Percentiles rank a stretch among this genome's conserved stretches.
These are phyloP conservation scores for Termitomyces sp. DNA, from an alignment of 768 basidiomycete genomes.

Conservation along the genomic window DNA sequence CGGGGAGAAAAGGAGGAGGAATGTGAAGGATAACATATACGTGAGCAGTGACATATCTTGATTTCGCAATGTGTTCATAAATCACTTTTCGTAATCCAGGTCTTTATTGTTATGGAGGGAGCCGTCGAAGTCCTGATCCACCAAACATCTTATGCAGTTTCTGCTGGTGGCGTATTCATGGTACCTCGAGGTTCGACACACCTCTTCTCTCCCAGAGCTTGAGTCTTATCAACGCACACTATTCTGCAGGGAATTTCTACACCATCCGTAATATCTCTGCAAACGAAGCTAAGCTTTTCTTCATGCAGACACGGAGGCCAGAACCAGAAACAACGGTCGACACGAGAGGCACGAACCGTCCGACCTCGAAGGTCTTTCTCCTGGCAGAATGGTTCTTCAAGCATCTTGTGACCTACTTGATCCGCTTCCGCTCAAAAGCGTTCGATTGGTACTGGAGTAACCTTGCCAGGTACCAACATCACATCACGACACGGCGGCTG, in stretches of 20 bases:
- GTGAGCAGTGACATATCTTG: conserved; percentile 36
- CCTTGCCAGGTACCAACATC: conserved; percentile 13
- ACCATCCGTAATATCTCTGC: conserved; percentile 83
- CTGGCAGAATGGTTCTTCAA: conserved; percentile 16
- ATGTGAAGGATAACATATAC: conserved; percentile 90
- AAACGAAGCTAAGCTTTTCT: conserved; percentile 80
- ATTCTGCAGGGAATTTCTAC: conserved; percentile 73
- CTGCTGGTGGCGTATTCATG: conserved; percentile 82
- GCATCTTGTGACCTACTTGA: conserved; percentile 5
- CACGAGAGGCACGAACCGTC: conserved; percentile 4
- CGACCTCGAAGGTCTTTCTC: conserved; percentile 12
- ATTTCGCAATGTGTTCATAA: not conserved
- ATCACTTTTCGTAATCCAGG: conserved; percentile 17
- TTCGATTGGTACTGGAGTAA: conserved; percentile 15
- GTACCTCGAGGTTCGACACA: conserved; percentile 70
- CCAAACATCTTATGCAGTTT: conserved; percentile 69
- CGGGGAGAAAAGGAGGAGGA: conserved; percentile 81
- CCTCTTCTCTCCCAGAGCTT: not conserved
- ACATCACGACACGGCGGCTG: conserved; percentile 12
- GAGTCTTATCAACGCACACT: conserved; percentile 1
- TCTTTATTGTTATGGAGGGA: conserved; percentile 76
- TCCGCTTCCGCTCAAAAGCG: conserved; percentile 5
- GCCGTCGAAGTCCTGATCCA: conserved; percentile 85
- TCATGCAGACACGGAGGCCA: conserved; percentile 76
- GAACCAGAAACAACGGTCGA: conserved; percentile 1